Evolutionary conservation across 805 yeast genomes (phyloP), one percentile per base, ranked within the genome.

Genomic region (Candida krabiensis): DNA sequence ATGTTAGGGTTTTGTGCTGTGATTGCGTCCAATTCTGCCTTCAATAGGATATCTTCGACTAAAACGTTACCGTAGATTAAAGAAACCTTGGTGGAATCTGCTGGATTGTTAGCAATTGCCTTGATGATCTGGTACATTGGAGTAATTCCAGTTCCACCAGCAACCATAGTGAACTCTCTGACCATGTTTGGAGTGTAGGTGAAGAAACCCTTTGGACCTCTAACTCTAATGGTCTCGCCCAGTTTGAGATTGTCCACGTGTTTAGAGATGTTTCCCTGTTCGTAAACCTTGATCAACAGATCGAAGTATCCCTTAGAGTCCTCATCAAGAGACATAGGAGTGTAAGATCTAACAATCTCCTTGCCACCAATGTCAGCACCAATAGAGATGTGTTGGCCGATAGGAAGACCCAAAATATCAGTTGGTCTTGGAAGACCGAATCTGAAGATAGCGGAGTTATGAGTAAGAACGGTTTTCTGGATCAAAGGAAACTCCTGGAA

Each of bases 131-230:
- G 96, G 65, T 80, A 87, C 96, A 89, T 89, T 60, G 96, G 96
- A 6, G 96, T 84, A 55, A 89, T 84, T 61, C 97, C 97, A 26
- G 97, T 87, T 56, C 97, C 98, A 51, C 97, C 97, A 28, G 96
- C 95, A 49, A 91, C 80, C 97, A 90, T 90, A 38, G 84, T 88
- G 43, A 90, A 72, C 43, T 75, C 73, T 41, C 73, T 68, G 40
- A 77, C 80, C 80, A 83, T 80, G 66, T 86, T 86, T 51, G 95
- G 88, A 37, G 78, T 70, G 67, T 90, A 90, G 45, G 80, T 75
- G 71, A 86, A 88, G 55, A 79, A 79, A 6, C 98, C 97, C 66
- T 86, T 86, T 53, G 98, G 98, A 19, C 98, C 96, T 58, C 85
- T 77, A 41, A 88, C 83, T 35, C 76, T 79, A 52, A 89, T 80